Conservation (phyloP, 2,329 filamentous ascomycete species). For the Paracorniculantispora psalliotae region DNA sequence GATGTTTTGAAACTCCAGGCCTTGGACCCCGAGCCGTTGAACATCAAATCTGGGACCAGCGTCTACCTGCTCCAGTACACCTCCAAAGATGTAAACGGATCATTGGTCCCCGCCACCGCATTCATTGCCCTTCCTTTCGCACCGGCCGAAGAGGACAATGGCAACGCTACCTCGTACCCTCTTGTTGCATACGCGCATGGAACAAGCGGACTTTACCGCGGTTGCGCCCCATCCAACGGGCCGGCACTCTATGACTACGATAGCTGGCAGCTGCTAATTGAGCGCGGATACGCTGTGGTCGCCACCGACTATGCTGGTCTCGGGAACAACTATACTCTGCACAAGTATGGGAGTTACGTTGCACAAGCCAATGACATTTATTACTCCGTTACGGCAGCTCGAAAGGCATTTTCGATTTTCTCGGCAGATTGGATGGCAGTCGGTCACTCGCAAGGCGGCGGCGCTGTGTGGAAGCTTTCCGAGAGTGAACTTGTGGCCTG, state of each 20-base stretch:
- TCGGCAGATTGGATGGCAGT: slow-evolving; percentile 13
- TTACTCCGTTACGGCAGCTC: slow-evolving; percentile 15
- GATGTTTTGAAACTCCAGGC: slow-evolving; percentile 17
- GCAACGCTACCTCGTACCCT: not conserved
- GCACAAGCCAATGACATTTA: slow-evolving; percentile 16
- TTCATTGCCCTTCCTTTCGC: slow-evolving; percentile 12
- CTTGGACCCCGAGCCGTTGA: slow-evolving; percentile 6
- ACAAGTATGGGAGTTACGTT: slow-evolving; percentile 15
- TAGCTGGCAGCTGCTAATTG: slow-evolving; percentile 12
- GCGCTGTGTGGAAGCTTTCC: slow-evolving; percentile 14
- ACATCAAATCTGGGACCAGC: slow-evolving; percentile 11
- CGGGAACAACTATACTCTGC: slow-evolving; percentile 17
- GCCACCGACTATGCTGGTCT: slow-evolving; percentile 20
- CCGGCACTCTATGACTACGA: slow-evolving; percentile 12
- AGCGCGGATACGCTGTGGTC: slow-evolving; percentile 16
- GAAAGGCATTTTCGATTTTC: slow-evolving; percentile 10
- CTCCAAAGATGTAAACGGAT: slow-evolving; percentile 15
- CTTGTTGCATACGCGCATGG: slow-evolving; percentile 17
- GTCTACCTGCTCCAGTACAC: slow-evolving; percentile 18
- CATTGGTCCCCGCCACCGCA: slow-evolving; percentile 13
- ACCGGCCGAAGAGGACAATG: not conserved
- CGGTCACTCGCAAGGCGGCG: slow-evolving; percentile 18
- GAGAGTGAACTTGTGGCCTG: not conserved
- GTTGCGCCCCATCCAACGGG: slow-evolving; percentile 15
- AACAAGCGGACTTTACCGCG: slow-evolving; percentile 13